These are phyloP conservation scores for Escallonia rubra DNA, from an alignment of 129 eudicot species.

Conservation along the genomic window DNA sequence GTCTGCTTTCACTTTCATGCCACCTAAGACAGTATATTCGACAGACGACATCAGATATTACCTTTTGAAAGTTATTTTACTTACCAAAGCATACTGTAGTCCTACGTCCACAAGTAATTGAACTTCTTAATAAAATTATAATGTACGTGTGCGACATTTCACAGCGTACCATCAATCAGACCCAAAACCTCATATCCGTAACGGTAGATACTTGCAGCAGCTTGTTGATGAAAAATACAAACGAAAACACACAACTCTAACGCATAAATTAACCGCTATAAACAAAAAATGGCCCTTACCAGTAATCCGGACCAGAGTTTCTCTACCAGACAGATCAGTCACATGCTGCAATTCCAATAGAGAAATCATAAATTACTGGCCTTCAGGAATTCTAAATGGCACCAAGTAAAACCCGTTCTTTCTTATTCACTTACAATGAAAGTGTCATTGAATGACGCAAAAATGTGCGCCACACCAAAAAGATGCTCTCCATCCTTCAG, in stretches of 20 bases:
- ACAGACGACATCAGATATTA: not conserved
- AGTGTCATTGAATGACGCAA: constrained; percentile 44
- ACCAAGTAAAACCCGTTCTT: not conserved
- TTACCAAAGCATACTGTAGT: not conserved
- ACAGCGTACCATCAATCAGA: no score
- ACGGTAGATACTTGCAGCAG: no score
- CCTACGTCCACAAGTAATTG: not conserved
- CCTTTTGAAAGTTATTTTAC: not conserved
- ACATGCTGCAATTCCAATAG: constrained; percentile 35
- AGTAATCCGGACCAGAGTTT: constrained; percentile 52
- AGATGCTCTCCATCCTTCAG: constrained; percentile 32
- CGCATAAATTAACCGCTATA: not conserved
- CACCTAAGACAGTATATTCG: constrained; percentile 15
- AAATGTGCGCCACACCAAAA: constrained; percentile 46
- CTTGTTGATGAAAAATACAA: no score
- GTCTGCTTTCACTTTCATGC: constrained; percentile 49
- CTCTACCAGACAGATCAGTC: constrained; percentile 51
- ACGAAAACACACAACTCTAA: no score
- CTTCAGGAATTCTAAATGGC: not conserved
- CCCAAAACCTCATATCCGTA: no score
- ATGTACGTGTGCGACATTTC: no score
- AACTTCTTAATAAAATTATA: no score
- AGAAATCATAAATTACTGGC: not conserved
- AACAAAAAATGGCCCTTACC: constrained; percentile 16
- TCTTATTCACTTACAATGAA: constrained; percentile 29